phyloP scores from a whole-genome alignment of 371 early-diverging fungal species.

The Syncephalastrum contaminatum region DNA sequence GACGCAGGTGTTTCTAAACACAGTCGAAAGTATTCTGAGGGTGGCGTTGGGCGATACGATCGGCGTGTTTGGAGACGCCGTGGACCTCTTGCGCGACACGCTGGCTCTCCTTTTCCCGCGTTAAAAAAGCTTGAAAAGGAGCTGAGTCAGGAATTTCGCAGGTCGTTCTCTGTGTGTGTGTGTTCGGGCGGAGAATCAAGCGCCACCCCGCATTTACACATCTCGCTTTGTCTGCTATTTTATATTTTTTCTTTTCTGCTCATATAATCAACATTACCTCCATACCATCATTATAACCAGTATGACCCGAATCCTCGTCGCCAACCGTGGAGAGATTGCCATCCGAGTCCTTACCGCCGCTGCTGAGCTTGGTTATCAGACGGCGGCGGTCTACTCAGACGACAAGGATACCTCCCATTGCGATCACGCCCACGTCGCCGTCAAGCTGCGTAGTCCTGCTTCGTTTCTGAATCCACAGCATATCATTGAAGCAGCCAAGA shows the following conservation, averaged over 20 bases:
- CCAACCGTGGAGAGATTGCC: slow-evolving; percentile 49
- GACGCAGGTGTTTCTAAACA: too few relatives aligned
- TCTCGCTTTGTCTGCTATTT: slow-evolving; percentile 4
- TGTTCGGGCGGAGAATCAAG: too few relatives aligned
- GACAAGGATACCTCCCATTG: slow-evolving; percentile 37
- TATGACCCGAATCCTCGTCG: slow-evolving; percentile 31
- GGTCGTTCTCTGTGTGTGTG: too few relatives aligned
- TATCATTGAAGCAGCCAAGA: slow-evolving; percentile 32
- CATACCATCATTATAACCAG: neutral
- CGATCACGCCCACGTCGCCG: slow-evolving; percentile 16
- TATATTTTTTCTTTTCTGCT: slow-evolving; percentile 5
- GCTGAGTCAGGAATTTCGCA: too few relatives aligned
- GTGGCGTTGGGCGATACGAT: too few relatives aligned
- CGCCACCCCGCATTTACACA: neutral
- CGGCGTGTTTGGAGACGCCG: too few relatives aligned
- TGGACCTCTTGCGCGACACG: too few relatives aligned
- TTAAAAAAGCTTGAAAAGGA: too few relatives aligned
- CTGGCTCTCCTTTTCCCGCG: too few relatives aligned
- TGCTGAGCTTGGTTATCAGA: slow-evolving; percentile 31
- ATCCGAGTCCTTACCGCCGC: slow-evolving; percentile 39
- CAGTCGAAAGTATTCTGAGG: too few relatives aligned
- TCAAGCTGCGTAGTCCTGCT: slow-evolving; percentile 22
- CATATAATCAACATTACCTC: neutral
- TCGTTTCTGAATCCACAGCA: slow-evolving; percentile 29
- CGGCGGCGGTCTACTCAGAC: slow-evolving; percentile 38